Evolutionary conservation across 805 yeast genomes (phyloP).

Genomic region (Jamesozyma rosinii): DNA sequence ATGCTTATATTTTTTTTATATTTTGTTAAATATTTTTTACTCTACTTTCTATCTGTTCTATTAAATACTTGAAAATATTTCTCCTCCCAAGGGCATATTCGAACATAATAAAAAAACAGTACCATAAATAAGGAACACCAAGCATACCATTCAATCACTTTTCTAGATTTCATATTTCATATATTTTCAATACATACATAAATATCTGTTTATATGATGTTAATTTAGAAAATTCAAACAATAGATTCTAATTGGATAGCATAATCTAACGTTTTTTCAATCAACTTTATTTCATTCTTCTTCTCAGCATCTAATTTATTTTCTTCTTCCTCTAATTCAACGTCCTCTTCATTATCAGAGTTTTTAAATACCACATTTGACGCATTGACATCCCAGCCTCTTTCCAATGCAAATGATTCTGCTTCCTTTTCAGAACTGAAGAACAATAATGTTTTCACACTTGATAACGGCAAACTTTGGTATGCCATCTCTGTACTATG

Average conservation of each 20-base stretch:
- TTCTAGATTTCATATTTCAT: too few species aligned
- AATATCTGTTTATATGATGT: too few species aligned
- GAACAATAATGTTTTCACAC: constrained; percentile 73
- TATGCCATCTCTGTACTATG: constrained; percentile 75
- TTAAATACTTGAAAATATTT: too few species aligned
- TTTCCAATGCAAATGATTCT: constrained; percentile 42
- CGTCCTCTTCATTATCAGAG: constrained; percentile 26
- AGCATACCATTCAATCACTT: too few species aligned
- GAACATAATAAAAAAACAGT: too few species aligned
- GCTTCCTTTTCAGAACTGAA: constrained; percentile 49
- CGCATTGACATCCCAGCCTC: constrained; percentile 49
- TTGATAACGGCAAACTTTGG: constrained; percentile 63
- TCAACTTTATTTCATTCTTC: constrained; percentile 25
- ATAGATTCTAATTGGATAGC: constrained; percentile 91
- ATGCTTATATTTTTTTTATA: too few species aligned
- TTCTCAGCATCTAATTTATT: constrained; percentile 20
- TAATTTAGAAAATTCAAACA: constrained; percentile 43
- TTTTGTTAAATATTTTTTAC: too few species aligned
- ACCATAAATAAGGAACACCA: too few species aligned
- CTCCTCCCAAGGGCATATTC: too few species aligned
- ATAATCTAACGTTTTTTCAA: constrained; percentile 69
- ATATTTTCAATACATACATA: too few species aligned
- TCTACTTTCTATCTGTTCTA: too few species aligned
- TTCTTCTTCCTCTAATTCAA: constrained; percentile 24
- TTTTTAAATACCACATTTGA: constrained; percentile 42